Conservation (phyloP, 768 basidiomycete species). For the Inosperma sp. region DNA sequence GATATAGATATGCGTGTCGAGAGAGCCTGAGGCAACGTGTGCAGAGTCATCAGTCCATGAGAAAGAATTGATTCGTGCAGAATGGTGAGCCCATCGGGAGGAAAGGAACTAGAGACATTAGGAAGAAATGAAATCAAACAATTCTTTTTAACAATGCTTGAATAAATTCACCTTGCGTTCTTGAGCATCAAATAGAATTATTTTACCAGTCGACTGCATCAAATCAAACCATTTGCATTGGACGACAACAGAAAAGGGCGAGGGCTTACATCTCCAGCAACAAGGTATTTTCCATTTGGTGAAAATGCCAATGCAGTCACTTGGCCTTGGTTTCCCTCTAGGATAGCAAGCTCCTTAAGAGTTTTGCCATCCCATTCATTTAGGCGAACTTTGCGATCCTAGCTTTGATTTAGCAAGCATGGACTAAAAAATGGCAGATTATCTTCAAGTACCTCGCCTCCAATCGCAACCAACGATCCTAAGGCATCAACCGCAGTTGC, state of each 20-base stretch:
- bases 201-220: constrained; percentile 70
- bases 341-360: constrained; percentile 49
- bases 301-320: constrained; percentile 78
- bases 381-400: constrained; percentile 75
- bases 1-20: constrained; percentile 91
- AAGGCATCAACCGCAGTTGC: constrained; percentile 56
- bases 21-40: constrained; percentile 80
- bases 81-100: constrained; percentile 83
- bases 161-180: constrained; percentile 58
- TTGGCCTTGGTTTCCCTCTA: constrained; percentile 66
- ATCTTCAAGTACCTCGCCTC: constrained; percentile 65
- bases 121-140: constrained; percentile 1
- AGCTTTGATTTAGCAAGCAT: too few relatives aligned
- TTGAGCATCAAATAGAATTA: constrained; percentile 69
- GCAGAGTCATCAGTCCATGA: constrained; percentile 69
- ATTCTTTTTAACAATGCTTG: neutral
- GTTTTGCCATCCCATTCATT: constrained; percentile 66
- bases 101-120: constrained; percentile 48
- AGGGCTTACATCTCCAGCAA: constrained; percentile 77
- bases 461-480: constrained; percentile 58
- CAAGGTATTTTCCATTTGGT: constrained; percentile 67
- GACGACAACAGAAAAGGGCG: neutral
- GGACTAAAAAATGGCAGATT: neutral
- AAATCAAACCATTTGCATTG: neutral
- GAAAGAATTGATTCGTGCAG: constrained; percentile 74